These are phyloP conservation scores for Venturia effusa DNA, from an alignment of 2,329 filamentous ascomycete species.

Conservation along the genomic window DNA sequence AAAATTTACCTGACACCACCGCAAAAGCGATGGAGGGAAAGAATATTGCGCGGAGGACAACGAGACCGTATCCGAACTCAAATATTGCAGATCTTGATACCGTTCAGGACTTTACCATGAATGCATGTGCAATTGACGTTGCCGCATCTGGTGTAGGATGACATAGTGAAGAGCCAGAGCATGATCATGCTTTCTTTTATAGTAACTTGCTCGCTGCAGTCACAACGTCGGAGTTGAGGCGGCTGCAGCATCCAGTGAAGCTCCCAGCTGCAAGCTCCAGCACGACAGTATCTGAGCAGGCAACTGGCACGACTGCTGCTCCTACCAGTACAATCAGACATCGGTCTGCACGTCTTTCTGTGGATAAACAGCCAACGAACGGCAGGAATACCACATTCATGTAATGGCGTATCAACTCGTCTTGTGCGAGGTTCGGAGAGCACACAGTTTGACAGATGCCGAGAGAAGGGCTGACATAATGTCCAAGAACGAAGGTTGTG, in stretches of 20 bases:
- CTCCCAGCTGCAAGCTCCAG: too few relatives aligned
- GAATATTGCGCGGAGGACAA: conserved; percentile 54
- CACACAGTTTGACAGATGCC: background rate
- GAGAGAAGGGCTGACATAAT: background rate
- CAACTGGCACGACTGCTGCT: background rate
- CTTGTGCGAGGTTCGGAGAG: background rate
- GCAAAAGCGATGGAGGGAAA: too few relatives aligned
- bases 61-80: conserved; percentile 38
- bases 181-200: background rate
- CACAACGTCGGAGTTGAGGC: background rate
- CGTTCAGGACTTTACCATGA: conserved; percentile 58
- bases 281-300: background rate
- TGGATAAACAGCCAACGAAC: background rate
- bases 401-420: background rate
- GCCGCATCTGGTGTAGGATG: conserved; percentile 53
- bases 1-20: too few relatives aligned
- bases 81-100: conserved; percentile 48
- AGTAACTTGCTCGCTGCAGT: background rate
- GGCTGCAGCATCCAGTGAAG: background rate
- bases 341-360: background rate
- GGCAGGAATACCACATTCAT: background rate
- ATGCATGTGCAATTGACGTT: conserved; percentile 56
- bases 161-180: conserved; percentile 28
- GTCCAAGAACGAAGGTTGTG: too few relatives aligned
- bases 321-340: background rate